These are phyloP conservation scores for Epichloe festucae DNA, from an alignment of 2,329 filamentous ascomycete species.

Conservation along the genomic window DNA sequence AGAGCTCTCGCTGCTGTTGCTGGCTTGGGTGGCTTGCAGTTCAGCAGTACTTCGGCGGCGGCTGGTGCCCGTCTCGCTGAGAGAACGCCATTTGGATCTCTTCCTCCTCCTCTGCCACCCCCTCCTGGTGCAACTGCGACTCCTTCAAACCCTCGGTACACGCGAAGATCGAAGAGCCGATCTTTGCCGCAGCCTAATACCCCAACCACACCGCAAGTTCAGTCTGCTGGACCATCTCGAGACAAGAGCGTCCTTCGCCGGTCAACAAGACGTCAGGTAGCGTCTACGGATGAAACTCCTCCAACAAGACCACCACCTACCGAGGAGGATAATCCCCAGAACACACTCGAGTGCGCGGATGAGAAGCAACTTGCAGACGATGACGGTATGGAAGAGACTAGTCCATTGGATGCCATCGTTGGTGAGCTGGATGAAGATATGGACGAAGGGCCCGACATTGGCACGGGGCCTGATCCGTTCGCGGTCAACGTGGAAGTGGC, in stretches of 20 bases:
- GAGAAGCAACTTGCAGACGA: slow-evolving; percentile 72
- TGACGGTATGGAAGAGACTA: slow-evolving; percentile 50
- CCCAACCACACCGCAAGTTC: slow-evolving; percentile 28
- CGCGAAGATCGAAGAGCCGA: slow-evolving; percentile 35
- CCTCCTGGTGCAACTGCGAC: slow-evolving; percentile 18
- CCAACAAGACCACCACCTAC: slow-evolving; percentile 38
- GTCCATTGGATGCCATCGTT: slow-evolving; percentile 73
- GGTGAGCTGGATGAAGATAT: slow-evolving; percentile 81
- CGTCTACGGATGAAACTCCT: slow-evolving; percentile 37
- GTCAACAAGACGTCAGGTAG: slow-evolving; percentile 47
- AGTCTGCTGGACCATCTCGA: slow-evolving; percentile 33
- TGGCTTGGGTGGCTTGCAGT: slow-evolving; percentile 51
- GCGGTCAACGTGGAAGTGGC: slow-evolving; percentile 88
- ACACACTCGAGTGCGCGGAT: slow-evolving; percentile 81
- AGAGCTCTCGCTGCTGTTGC: slow-evolving; percentile 66
- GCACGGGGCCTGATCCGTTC: slow-evolving; percentile 48
- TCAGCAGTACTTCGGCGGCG: slow-evolving; percentile 31
- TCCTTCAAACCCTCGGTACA: slow-evolving; percentile 30
- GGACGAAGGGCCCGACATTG: slow-evolving; percentile 54
- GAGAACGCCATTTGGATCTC: slow-evolving; percentile 26
- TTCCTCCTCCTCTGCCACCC: slow-evolving; percentile 17
- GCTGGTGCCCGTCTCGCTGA: slow-evolving; percentile 34
- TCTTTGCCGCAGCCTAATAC: slow-evolving; percentile 26
- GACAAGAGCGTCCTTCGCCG: slow-evolving; percentile 49
- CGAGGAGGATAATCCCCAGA: slow-evolving; percentile 49